phyloP scores from a whole-genome alignment of 345 rosid genomes.

The Hypericum androsaemum region DNA sequence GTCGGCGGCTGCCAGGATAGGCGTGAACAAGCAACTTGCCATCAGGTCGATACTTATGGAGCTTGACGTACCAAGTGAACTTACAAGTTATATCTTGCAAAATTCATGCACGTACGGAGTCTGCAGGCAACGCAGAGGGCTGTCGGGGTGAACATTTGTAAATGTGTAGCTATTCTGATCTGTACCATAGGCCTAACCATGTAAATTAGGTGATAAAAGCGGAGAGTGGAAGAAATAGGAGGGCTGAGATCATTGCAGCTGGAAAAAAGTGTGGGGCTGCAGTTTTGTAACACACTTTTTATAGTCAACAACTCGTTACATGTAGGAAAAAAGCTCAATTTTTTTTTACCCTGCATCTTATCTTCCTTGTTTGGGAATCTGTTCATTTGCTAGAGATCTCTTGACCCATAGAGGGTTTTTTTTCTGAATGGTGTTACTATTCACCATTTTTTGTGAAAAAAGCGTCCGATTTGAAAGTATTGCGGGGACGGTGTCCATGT shows the following conservation, averaged over 20 bases:
- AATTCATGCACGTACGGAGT: neutral
- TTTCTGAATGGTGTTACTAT: no score
- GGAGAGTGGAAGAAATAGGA: constrained; percentile 14
- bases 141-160: constrained; percentile 27
- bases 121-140: constrained; percentile 14
- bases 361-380: no score
- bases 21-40: neutral
- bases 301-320: no score
- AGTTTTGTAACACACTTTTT: constrained; percentile 20
- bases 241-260: constrained; percentile 18
- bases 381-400: no score
- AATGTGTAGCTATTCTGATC: constrained; percentile 51
- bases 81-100: neutral
- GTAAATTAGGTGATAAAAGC: constrained; percentile 23
- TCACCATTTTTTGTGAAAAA: no score
- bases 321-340: no score
- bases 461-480: no score
- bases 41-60: neutral
- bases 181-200: constrained; percentile 29
- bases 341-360: no score
- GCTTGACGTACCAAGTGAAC: constrained; percentile 1
- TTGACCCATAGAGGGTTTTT: no score
- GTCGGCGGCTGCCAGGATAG: constrained; percentile 20
- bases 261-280: constrained; percentile 17
- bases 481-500: no score